Evolutionary conservation across 2,329 filamentous ascomycete genomes (phyloP).

Genomic region (Colletotrichum zoysiae): DNA sequence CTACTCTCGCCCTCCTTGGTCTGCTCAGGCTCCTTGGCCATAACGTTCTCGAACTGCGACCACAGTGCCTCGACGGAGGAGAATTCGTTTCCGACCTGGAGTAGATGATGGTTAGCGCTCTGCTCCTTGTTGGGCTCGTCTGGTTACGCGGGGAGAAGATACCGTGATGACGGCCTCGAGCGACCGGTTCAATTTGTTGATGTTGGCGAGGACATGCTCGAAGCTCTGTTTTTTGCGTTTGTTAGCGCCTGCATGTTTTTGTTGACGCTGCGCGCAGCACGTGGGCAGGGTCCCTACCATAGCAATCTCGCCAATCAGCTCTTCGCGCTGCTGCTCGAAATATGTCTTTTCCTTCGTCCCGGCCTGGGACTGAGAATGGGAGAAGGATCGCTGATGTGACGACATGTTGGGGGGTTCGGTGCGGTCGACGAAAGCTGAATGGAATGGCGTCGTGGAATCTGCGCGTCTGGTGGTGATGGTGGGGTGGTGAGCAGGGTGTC

Average conservation of each 20-base stretch:
- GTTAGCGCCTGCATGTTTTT: conserved; percentile 54
- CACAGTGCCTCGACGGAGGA: conserved; percentile 96
- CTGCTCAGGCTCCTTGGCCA: conserved; percentile 75
- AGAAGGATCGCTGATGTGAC: conserved; percentile 41
- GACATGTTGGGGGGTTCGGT: conserved; percentile 23
- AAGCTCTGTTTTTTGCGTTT: conserved; percentile 66
- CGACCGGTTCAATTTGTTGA: conserved; percentile 94
- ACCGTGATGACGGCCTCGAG: conserved; percentile 92
- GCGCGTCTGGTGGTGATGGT: conserved; percentile 25
- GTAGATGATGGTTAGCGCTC: neutral
- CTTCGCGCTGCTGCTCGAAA: conserved; percentile 82
- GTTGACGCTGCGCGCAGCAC: neutral
- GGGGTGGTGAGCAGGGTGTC: conserved; percentile 3
- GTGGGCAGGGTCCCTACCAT: conserved; percentile 61
- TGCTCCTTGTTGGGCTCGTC: neutral
- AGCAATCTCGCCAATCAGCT: conserved; percentile 79
- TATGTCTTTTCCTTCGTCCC: conserved; percentile 65
- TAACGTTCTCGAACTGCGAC: conserved; percentile 97
- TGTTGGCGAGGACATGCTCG: conserved; percentile 93
- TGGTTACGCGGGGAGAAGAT: conserved; percentile 31
- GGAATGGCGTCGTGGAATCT: conserved; percentile 18
- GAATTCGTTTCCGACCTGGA: conserved; percentile 92
- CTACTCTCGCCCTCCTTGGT: conserved; percentile 44
- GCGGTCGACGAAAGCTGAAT: neutral
- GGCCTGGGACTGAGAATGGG: conserved; percentile 39